A percentile compares a stretch with the other conserved stretches of the same genome.
These are phyloP conservation scores for Haematococcus sp. DNA, from an alignment of 139 green algal genomes.

Conservation along the genomic window DNA sequence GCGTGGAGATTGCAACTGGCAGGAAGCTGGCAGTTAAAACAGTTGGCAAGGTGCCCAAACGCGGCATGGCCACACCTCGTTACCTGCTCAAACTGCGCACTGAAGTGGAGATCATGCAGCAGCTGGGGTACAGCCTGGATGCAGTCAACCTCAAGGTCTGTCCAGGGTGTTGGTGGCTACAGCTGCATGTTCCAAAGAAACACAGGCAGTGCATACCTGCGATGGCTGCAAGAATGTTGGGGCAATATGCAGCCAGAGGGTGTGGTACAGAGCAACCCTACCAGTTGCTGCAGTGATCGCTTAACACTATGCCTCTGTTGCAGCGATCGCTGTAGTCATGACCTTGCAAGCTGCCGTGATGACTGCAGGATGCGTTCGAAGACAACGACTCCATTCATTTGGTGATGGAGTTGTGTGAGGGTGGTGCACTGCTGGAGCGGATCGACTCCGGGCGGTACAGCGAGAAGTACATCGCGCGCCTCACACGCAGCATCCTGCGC, in stretches of 20 bases:
- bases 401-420: conserved; percentile 90
- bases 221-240: no score
- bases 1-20: conserved; percentile 49
- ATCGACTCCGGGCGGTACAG: conserved; percentile 36
- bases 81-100: conserved; percentile 92
- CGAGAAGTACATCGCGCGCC: conserved; percentile 50
- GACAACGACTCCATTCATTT: conserved; percentile 82
- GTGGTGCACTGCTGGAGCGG: conserved; percentile 65
- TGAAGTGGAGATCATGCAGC: conserved; percentile 91
- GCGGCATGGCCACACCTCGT: conserved; percentile 66
- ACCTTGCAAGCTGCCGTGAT: no score
- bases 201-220: background rate
- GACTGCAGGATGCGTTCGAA: conserved; percentile 62
- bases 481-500: conserved; percentile 53
- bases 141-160: conserved; percentile 74
- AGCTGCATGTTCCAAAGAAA: no score
- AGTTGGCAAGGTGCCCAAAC: conserved; percentile 83
- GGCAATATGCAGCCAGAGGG: no score
- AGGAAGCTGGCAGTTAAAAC: conserved; percentile 79
- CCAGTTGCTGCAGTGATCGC: no score
- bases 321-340: no score
- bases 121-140: conserved; percentile 80
- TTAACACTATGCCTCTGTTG: conserved; percentile 31
- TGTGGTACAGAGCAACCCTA: no score
- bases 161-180: no score